phyloP scores from a whole-genome alignment of 208 protist genomes.

The Willaertia magna region DNA sequence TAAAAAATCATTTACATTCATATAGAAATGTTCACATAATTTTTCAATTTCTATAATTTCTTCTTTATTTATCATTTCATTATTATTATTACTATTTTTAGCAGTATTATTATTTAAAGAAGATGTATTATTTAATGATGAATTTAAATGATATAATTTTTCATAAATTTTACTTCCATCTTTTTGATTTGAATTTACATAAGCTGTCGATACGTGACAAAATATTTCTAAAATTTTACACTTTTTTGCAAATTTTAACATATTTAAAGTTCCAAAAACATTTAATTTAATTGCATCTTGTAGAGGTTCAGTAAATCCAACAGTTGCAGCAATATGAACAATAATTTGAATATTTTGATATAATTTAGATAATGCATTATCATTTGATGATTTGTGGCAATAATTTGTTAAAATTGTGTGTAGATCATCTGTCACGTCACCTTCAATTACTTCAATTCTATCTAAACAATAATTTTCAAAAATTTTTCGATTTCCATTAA shows the following conservation, averaged over 20 bases:
- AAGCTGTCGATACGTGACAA: slow-evolving; percentile 67
- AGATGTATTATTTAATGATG: background rate
- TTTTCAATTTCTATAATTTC: slow-evolving; percentile 29
- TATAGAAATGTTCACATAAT: background rate
- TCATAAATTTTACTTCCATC: slow-evolving; percentile 2
- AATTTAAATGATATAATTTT: background rate
- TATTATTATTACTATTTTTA: too few species aligned
- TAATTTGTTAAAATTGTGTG: background rate
- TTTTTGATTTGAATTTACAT: slow-evolving; percentile 56
- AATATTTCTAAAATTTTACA: slow-evolving; percentile 42
- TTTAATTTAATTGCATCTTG: background rate
- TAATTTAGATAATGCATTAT: slow-evolving; percentile 25
- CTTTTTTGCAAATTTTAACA: slow-evolving; percentile 48
- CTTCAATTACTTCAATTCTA: background rate
- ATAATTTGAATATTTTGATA: slow-evolving; percentile 45
- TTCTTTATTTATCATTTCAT: too few species aligned
- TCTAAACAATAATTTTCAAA: background rate
- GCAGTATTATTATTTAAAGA: background rate
- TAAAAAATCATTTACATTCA: background rate
- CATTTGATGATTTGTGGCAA: too few species aligned
- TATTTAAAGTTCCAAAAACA: slow-evolving; percentile 50
- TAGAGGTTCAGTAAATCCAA: slow-evolving; percentile 63
- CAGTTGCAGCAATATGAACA: slow-evolving; percentile 61
- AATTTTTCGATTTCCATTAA: background rate
- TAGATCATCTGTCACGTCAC: background rate